A percentile compares a stretch with the other conserved stretches of the same genome.
These are phyloP conservation scores for Karstenula rhodostoma DNA, from an alignment of 2,329 filamentous ascomycete genomes.

Conservation along the genomic window DNA sequence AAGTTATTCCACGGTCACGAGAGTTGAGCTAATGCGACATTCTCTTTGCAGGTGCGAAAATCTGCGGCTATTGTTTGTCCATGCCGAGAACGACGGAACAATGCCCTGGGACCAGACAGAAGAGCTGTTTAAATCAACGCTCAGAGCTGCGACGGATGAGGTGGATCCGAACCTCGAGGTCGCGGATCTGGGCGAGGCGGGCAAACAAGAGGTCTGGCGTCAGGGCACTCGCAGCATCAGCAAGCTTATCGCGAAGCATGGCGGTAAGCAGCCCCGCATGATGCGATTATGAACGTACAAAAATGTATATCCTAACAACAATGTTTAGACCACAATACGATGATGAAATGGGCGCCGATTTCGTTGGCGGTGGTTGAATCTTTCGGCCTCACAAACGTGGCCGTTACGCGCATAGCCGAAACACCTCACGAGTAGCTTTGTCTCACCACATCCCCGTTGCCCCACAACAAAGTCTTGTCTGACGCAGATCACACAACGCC, in stretches of 20 bases:
- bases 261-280: constrained; percentile 36
- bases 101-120: constrained; percentile 49
- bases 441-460: constrained; percentile 6
- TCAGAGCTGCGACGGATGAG: constrained; percentile 33
- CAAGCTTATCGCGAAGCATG: constrained; percentile 48
- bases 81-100: constrained; percentile 44
- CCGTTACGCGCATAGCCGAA: constrained; percentile 10
- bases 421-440: constrained; percentile 27
- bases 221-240: constrained; percentile 34
- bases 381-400: constrained; percentile 32
- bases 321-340: constrained; percentile 39
- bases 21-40: constrained; percentile 10
- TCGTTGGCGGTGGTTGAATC: constrained; percentile 38
- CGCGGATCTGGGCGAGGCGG: constrained; percentile 46
- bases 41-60: constrained; percentile 21
- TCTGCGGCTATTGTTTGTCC: constrained; percentile 42
- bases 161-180: constrained; percentile 23
- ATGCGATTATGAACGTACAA: constrained; percentile 18
- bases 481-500: constrained; percentile 7
- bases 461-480: constrained; percentile 1
- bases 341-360: constrained; percentile 43
- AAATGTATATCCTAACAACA: constrained; percentile 19
- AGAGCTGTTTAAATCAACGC: constrained; percentile 38
- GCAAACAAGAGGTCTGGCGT: constrained; percentile 42
- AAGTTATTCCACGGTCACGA: constrained; percentile 6